A percentile compares a stretch with the other conserved stretches of the same genome.
These are phyloP conservation scores for Calonectria pseudoturangicola DNA, from an alignment of 2,329 filamentous ascomycete genomes.

Conservation along the genomic window DNA sequence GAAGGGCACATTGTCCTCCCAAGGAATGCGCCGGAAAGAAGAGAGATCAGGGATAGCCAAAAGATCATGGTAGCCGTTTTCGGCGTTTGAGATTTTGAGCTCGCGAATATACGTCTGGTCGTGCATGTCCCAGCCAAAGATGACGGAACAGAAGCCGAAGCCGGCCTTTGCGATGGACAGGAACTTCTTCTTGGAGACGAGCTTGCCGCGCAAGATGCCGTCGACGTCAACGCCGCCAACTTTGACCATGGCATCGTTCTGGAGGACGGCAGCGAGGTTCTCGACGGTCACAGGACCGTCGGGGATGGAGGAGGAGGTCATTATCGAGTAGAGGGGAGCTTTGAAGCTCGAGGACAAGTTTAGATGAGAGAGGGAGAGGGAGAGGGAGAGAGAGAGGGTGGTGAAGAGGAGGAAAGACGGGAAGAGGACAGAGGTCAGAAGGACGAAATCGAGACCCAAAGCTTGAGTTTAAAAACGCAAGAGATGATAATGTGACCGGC, in stretches of 20 bases:
- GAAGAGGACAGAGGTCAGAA: constrained; percentile 15
- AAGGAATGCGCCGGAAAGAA: constrained; percentile 89
- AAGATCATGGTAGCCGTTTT: constrained; percentile 92
- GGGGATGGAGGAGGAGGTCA: constrained; percentile 51
- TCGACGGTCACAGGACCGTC: constrained; percentile 72
- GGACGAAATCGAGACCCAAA: constrained; percentile 6
- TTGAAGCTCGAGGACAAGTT: constrained; percentile 31
- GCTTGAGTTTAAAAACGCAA: constrained; percentile 11
- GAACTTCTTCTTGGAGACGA: constrained; percentile 95
- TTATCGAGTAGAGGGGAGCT: constrained; percentile 42
- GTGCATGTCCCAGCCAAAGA: constrained; percentile 99
- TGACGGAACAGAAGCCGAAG: constrained; percentile 95
- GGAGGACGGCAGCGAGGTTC: constrained; percentile 79
- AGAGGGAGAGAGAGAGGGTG: not conserved
- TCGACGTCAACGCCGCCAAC: constrained; percentile 92
- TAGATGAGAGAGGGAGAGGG: not conserved
- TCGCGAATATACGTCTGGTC: constrained; percentile 92
- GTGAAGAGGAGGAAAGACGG: not conserved
- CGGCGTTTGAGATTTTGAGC: constrained; percentile 89
- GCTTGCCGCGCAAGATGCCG: constrained; percentile 90
- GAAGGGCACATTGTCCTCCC: constrained; percentile 91
- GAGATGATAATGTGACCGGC: constrained; percentile 18
- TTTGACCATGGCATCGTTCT: constrained; percentile 86
- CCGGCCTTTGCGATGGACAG: constrained; percentile 86
- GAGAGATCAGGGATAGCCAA: constrained; percentile 87